phyloP scores from a whole-genome alignment of 2,329 filamentous ascomycete species.

The Trichoderma simmonsii region DNA sequence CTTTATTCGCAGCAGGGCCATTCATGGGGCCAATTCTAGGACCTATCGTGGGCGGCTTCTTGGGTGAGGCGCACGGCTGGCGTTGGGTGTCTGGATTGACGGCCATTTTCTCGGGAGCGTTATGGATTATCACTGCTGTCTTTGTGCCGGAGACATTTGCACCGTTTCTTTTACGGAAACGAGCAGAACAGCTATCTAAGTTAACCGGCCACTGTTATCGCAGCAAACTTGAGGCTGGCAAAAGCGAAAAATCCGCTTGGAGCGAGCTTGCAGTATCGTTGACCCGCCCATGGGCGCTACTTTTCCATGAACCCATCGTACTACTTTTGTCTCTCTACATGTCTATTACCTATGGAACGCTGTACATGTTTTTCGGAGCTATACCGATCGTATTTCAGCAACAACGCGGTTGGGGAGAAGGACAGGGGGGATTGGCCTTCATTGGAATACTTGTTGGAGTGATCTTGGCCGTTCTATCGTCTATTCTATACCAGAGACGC shows the following conservation, averaged over 20 bases:
- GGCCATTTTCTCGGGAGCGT: background rate
- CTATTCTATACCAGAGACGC: background rate
- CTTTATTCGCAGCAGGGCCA: conserved; percentile 54
- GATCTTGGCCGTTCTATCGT: background rate
- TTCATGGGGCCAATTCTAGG: conserved; percentile 54
- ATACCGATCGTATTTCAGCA: conserved; percentile 75
- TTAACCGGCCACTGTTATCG: background rate
- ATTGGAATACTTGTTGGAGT: conserved; percentile 30
- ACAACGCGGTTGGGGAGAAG: conserved; percentile 69
- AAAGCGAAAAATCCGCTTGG: background rate
- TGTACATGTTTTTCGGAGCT: conserved; percentile 89
- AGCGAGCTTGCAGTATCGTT: background rate
- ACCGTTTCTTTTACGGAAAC: background rate
- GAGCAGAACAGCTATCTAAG: background rate
- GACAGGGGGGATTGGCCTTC: conserved; percentile 57
- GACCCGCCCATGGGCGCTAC: background rate
- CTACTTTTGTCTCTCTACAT: conserved; percentile 77
- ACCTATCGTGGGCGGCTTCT: conserved; percentile 57
- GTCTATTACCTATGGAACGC: conserved; percentile 75
- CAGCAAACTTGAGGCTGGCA: background rate
- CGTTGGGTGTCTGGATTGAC: background rate
- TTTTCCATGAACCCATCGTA: conserved; percentile 76
- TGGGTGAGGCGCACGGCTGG: conserved; percentile 61
- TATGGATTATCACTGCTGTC: conserved; percentile 48
- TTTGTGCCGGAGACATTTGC: background rate